Evolutionary conservation across 176 grass and related monocot genomes (phyloP), one percentile per base, ranked within the genome.

Genomic region (Paspalum notatum): DNA sequence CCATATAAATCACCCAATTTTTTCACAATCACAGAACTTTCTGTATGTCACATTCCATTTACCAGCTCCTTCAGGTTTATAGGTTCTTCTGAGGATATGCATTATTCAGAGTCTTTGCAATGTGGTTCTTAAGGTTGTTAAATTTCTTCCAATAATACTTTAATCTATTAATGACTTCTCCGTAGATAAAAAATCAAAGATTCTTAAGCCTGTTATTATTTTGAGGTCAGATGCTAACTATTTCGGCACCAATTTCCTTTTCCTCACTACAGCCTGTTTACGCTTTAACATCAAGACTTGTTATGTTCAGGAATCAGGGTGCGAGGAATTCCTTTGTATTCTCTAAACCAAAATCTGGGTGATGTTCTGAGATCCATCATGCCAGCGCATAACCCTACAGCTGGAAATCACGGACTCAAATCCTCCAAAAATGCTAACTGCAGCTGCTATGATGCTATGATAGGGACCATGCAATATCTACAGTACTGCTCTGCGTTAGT

Each of bases 281-380:
- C 18, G 38, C 12, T 72, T 64, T 78, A 63, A 72, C 15, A 65
- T 48, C 14, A 49, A 41, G 0, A 42, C 10, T 72, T 83, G 13
- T 77, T 24, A 41, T 78, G 6, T 72, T 56, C 74, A 88, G 86
- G 74, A 46, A 88, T 42, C 55, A 54, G 54, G 18, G 47, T 16
- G 13, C 0, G 9, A 50, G 10, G 45, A 12, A 64, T 47, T 38
- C 14, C 12, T 78, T 66, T 3, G 15, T 6, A 14, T 3, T 27
- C 39, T 78, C 12, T 7, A 66, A 61, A 45, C 5, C 43, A 55
- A 79, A 18, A 14, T 17, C 39, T n/a, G 9, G 20, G 6, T 16
- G 50, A 67, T 74, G 67, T 79, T 83, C 25, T 59, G 26, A 67
- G n/a, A 68, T 26, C 15, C 48, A 26, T 18, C 32, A 49, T 32